Evolutionary conservation across 148 eudicot species (phyloP).

Genomic region (Oxyria digyna): DNA sequence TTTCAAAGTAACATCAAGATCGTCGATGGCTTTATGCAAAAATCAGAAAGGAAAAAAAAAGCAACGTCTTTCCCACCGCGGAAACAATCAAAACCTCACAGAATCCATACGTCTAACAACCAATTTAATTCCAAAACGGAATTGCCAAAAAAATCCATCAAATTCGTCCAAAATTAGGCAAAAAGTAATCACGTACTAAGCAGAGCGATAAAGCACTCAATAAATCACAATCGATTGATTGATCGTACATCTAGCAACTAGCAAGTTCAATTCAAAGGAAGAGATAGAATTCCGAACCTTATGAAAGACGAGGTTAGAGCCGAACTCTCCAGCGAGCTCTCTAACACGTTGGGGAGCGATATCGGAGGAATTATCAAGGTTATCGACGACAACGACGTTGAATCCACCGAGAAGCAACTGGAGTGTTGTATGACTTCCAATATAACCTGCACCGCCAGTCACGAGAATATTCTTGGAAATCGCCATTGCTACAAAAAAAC

Average conservation of each 20-base stretch:
- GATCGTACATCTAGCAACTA: constrained; percentile 2
- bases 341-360: constrained; percentile 54
- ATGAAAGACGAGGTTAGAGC: constrained; percentile 52
- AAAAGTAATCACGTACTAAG: neutral
- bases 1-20: constrained; percentile 1
- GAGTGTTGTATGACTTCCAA: constrained; percentile 82
- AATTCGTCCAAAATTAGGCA: neutral
- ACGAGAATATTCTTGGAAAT: constrained; percentile 43
- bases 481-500: constrained; percentile 18
- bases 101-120: neutral
- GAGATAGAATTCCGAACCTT: constrained; percentile 27
- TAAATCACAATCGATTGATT: neutral
- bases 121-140: neutral
- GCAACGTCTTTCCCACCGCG: neutral
- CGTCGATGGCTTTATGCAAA: neutral
- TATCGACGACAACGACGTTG: constrained; percentile 70
- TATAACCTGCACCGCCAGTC: constrained; percentile 96
- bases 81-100: neutral
- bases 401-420: constrained; percentile 62
- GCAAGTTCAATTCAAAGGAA: neutral
- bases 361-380: constrained; percentile 73
- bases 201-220: neutral
- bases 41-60: neutral
- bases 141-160: neutral
- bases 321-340: constrained; percentile 56